Evolutionary conservation across 2,329 filamentous ascomycete species (phyloP), one percentile per base, ranked within the genome.

Genomic region (Mycosphaerelloides madeirae): DNA sequence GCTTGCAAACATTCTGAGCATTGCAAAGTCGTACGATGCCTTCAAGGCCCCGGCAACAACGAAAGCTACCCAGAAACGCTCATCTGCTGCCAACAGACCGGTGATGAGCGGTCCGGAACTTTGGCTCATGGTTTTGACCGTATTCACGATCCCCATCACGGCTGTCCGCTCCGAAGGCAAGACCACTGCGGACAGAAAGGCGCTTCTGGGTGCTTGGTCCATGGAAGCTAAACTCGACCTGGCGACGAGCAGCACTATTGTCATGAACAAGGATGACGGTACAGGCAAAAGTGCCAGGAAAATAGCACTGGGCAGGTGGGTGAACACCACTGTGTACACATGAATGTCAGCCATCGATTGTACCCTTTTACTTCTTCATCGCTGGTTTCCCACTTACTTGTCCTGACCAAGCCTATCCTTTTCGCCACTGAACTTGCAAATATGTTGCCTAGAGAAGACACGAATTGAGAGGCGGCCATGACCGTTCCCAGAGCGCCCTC

Each of bases 111-210:
- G 81, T 0, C 83, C 84, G 1, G 78, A 57, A 45, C 77, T 82
- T 60, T 83, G 77, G 4, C 75, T 72, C 5, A 74, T 68, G 0
- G 83, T 87, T 65, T 85, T 86, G 20, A 83, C 76, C 1, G 84
- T 78, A 50, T 86, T 87, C 3, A 85, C 72, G 0, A 81, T 68
- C 0, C 84, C 85, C 77, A 88, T 82, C 9, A 86, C 77, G 0
- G 82, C 81, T 0, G 84, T 88, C 1, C 85, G 75, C 62, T 88
- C 84, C 2, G 73, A 68, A 0, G 83, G 75, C 8, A 78, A 73
- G 3, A 88, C 73, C 0, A 81, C 76, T 1, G 80, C 78, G 0
- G 84, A 78, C 2, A 88, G 64, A 60, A 88, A 87, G 0, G 84
- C 84, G 3, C 78, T 75, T 7, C 84, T 76, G 0, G 85, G 85